phyloP scores from a whole-genome alignment of 805 yeast genomes.

The Candida ortonii region DNA sequence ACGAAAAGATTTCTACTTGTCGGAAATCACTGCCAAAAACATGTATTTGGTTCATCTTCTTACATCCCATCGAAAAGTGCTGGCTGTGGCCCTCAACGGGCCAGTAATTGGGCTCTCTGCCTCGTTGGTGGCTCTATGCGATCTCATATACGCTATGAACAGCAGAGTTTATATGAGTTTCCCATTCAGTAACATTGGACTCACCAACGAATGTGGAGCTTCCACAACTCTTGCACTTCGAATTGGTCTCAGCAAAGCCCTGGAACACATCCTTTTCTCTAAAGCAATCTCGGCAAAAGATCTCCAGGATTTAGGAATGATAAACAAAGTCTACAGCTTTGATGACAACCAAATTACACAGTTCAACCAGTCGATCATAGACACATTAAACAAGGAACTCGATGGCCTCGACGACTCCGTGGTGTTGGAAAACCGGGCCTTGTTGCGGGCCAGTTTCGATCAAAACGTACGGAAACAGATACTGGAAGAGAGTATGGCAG shows the following conservation, averaged over 20 bases:
- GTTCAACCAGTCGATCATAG: slow-evolving; percentile 41
- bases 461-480: slow-evolving; percentile 46
- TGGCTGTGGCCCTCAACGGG: slow-evolving; percentile 77
- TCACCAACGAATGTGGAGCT: slow-evolving; percentile 79
- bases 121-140: slow-evolving; percentile 72
- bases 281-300: slow-evolving; percentile 62
- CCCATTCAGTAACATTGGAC: slow-evolving; percentile 80
- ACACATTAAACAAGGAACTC: slow-evolving; percentile 36
- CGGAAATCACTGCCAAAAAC: slow-evolving; percentile 54
- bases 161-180: slow-evolving; percentile 56
- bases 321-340: slow-evolving; percentile 54
- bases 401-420: slow-evolving; percentile 45
- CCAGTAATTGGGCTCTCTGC: slow-evolving; percentile 81
- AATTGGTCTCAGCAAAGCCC: slow-evolving; percentile 68
- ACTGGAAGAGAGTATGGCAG: slow-evolving; percentile 64
- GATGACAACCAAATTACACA: slow-evolving; percentile 33
- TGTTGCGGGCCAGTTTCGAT: slow-evolving; percentile 36
- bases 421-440: slow-evolving; percentile 43
- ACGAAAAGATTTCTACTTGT: slow-evolving; percentile 25
- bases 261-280: slow-evolving; percentile 70
- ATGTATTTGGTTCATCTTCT: slow-evolving; percentile 64
- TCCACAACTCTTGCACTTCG: slow-evolving; percentile 65
- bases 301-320: slow-evolving; percentile 54
- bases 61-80: slow-evolving; percentile 65
- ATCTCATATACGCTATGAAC: slow-evolving; percentile 67